Conservation (phyloP, 2,329 filamentous ascomycete genomes). For the Periconia sp. region DNA sequence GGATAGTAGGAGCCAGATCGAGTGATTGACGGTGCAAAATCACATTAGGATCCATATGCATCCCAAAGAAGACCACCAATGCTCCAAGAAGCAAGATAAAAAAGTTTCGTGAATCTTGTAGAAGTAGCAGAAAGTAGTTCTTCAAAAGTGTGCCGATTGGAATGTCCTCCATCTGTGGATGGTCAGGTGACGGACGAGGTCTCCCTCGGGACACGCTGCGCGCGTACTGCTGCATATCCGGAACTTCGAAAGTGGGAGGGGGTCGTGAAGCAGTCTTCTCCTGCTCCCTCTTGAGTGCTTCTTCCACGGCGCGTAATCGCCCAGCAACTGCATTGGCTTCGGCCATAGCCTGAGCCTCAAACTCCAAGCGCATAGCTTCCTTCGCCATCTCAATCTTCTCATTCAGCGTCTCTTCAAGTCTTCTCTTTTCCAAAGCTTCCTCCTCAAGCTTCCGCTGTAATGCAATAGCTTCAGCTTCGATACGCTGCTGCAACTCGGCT, state of each 20-base stretch:
- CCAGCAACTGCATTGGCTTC: constrained; percentile 37
- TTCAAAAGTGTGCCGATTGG: constrained; percentile 58
- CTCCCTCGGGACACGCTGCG: constrained; percentile 17
- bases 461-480: constrained; percentile 33
- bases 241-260: constrained; percentile 4
- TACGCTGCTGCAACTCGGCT: constrained; percentile 30
- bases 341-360: constrained; percentile 35
- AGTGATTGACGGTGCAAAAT: constrained; percentile 10
- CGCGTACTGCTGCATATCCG: constrained; percentile 5
- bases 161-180: constrained; percentile 46
- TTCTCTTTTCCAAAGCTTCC: constrained; percentile 33
- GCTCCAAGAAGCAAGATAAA: constrained; percentile 54
- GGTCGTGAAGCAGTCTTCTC: constrained; percentile 6
- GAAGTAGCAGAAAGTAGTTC: constrained; percentile 60
- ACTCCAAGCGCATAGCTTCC: constrained; percentile 37
- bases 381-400: constrained; percentile 40
- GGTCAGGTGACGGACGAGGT: constrained; percentile 14
- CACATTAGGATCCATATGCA: constrained; percentile 25
- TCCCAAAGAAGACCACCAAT: constrained; percentile 50
- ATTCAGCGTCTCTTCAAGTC: constrained; percentile 32
- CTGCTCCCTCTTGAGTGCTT: constrained; percentile 28
- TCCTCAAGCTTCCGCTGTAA: constrained; percentile 33
- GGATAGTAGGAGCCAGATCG: neutral
- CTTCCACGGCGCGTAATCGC: constrained; percentile 36
- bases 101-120: constrained; percentile 61